These are phyloP conservation scores for Cyberlindnera sargentensis DNA, from an alignment of 805 yeast species.

Conservation along the genomic window DNA sequence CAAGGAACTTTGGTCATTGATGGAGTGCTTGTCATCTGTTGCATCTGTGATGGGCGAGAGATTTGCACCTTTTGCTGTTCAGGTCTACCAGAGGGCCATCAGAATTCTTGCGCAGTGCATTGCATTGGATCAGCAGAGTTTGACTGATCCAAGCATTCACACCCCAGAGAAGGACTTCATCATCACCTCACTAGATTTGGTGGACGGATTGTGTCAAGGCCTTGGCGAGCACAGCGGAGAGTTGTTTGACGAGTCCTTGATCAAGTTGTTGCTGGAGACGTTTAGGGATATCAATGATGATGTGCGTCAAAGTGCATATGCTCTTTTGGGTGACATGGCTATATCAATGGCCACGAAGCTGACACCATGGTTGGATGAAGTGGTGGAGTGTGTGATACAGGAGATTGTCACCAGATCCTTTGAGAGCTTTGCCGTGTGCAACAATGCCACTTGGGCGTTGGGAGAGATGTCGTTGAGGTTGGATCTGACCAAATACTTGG, in stretches of 20 bases:
- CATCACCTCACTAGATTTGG: constrained; percentile 80
- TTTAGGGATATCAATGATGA: constrained; percentile 73
- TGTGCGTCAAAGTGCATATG: constrained; percentile 90
- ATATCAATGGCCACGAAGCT: constrained; percentile 36
- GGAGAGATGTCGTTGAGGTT: constrained; percentile 77
- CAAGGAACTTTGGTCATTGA: constrained; percentile 80
- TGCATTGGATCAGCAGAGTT: constrained; percentile 55
- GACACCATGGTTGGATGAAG: constrained; percentile 38
- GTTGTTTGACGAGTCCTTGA: constrained; percentile 42
- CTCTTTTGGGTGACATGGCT: constrained; percentile 84
- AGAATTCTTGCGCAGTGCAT: constrained; percentile 65
- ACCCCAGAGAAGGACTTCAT: constrained; percentile 88
- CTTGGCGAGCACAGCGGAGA: constrained; percentile 57
- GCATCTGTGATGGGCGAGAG: constrained; percentile 80
- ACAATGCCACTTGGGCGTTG: constrained; percentile 89
- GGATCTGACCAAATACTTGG: constrained; percentile 44
- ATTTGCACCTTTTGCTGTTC: constrained; percentile 84
- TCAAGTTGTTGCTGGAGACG: constrained; percentile 60
- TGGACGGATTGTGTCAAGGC: constrained; percentile 93
- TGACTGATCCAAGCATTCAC: constrained; percentile 56
- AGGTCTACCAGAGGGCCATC: constrained; percentile 74
- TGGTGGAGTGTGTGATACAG: constrained; percentile 59
- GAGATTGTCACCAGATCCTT: constrained; percentile 52
- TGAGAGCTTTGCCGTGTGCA: constrained; percentile 56
- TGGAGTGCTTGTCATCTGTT: constrained; percentile 88